Evolutionary conservation across 1,284 basidiomycete genomes (phyloP), one percentile per base, ranked within the genome.

Genomic region (Austroboletus niveus): DNA sequence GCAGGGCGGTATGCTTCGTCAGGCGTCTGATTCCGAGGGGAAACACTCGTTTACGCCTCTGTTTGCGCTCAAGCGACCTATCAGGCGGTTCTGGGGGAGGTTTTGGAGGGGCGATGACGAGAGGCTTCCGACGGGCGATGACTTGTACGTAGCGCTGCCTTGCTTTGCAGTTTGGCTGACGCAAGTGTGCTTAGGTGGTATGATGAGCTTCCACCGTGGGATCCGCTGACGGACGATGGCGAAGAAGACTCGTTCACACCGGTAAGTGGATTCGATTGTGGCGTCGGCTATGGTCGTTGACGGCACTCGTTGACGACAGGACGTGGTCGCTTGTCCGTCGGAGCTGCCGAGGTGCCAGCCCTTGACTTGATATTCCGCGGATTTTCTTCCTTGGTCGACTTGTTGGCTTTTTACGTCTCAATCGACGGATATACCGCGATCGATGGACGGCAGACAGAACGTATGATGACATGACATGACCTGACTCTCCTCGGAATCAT

Each of bases 141-240:
- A 63, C 0, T 17, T 65, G 63, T 65, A 6, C 48, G 62, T 63
- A 30, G 40, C 15, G 14, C 12, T 39, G n/a, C 6, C 17, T 14
- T 15, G 22, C 11, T 3, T 32, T 8, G 1, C 30, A 14, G 11
- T 15, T 44, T n/a, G n/a, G 38, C 36, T 53, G 42, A 51, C 35
- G 11, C 7, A 14, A 8, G 12, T 40, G 20, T n/a, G n/a, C 6
- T 20, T 12, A 68, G 66, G 20, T 66, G 61, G 66, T 42, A 41
- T 44, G 24, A 42, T n/a, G 61, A 47, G 17, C 12, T 29, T 1
- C 43, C 51, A 1, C 65, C 63, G 8, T 65, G 66, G 63, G 59
- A 64, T 5, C 66, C 67, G 2, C 63, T 69, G 14, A 57, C 63
- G 29, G 60, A 62, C 17, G 63, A 69, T 2, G 66, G 63, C 2